Evolutionary conservation across 2,329 filamentous ascomycete species (phyloP), one percentile per base, ranked within the genome.

Genomic region (Aspergillus novofumigatus): DNA sequence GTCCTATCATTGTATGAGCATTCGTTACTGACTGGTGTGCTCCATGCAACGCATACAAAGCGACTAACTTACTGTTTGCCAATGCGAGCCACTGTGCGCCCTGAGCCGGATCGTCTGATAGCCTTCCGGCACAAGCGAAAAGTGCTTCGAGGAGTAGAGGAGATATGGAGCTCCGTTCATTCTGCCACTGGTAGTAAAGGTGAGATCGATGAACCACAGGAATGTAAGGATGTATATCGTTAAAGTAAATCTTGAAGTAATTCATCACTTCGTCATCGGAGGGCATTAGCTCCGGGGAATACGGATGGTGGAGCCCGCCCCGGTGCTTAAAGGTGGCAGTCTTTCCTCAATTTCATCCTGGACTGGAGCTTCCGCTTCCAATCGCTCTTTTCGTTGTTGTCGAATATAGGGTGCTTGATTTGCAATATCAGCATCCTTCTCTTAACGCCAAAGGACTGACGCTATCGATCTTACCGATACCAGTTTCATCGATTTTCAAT

Each of bases 241-340:
- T 80, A 73, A 97, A 97, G 72, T 91, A 97, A 47, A 96, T 88
- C 42, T 94, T 86, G 70, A 97, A 96, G 70, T 94, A 96, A 38
- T 89, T 84, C 69, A 92, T 78, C 4, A 88, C 87, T 38, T 90
- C 90, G 48, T 91, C 87, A 32, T 97, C 91, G 29, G 88, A 84
- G 1, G 93, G 93, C 92, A 97, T 96, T 67, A 97, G 83, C 67
- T 95, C 92, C 0, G 89, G 90, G 0, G 94, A 60, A 97, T 96
- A 38, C 91, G 86, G 57, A 96, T 88, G 57, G 89, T 92, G 23
- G 86, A 81, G 51, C 91, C 91, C 7, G 90, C 83, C 8, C 86
- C 84, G 6, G 83, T 82, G 17, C 84, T 82, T 35, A 88, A 83
- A 11, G 86, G 84, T 35, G 91, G 92, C 8, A 95, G 74, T 29